A percentile compares a stretch with the other conserved stretches of the same genome.
These are phyloP conservation scores for Phytopythium ostracodes DNA, from an alignment of 352 stramenopile species.

Conservation along the genomic window DNA sequence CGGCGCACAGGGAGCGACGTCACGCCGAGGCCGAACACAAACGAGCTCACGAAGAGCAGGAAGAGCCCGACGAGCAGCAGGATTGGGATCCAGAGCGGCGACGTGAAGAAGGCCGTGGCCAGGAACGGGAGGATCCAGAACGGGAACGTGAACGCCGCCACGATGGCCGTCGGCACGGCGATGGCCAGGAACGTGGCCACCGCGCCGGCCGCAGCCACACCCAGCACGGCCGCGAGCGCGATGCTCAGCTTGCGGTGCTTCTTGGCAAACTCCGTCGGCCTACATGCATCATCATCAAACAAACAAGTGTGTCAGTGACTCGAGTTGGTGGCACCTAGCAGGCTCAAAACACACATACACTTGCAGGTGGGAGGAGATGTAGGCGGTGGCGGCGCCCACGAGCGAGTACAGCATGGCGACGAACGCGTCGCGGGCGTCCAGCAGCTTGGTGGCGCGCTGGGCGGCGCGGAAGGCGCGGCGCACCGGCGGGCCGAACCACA, in stretches of 20 bases:
- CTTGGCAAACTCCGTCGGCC: conserved; percentile 61
- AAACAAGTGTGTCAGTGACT: no score
- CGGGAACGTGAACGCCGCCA: conserved; percentile 77
- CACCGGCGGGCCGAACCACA: conserved; percentile 80
- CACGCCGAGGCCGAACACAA: conserved; percentile 70
- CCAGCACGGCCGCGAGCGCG: conserved; percentile 47
- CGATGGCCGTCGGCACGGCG: conserved; percentile 58
- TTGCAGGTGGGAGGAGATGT: conserved; percentile 40
- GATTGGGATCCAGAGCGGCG: conserved; percentile 72
- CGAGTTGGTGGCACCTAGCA: not conserved
- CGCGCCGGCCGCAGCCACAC: conserved; percentile 41
- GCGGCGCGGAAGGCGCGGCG: conserved; percentile 77
- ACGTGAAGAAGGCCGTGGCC: conserved; percentile 71
- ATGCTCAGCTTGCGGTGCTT: conserved; percentile 73
- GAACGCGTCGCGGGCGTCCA: conserved; percentile 68
- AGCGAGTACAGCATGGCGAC: conserved; percentile 51
- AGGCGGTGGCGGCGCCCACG: conserved; percentile 18
- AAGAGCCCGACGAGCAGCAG: conserved; percentile 61
- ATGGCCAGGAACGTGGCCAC: conserved; percentile 62
- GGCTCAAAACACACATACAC: conserved; percentile 17
- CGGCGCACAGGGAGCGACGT: conserved; percentile 74
- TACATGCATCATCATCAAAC: conserved; percentile 11
- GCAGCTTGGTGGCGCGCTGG: conserved; percentile 59
- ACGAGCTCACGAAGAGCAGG: conserved; percentile 57
- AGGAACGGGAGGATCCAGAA: conserved; percentile 85